These are phyloP conservation scores for Achaetomium macrosporum DNA, from an alignment of 2,329 filamentous ascomycete species.

Conservation along the genomic window DNA sequence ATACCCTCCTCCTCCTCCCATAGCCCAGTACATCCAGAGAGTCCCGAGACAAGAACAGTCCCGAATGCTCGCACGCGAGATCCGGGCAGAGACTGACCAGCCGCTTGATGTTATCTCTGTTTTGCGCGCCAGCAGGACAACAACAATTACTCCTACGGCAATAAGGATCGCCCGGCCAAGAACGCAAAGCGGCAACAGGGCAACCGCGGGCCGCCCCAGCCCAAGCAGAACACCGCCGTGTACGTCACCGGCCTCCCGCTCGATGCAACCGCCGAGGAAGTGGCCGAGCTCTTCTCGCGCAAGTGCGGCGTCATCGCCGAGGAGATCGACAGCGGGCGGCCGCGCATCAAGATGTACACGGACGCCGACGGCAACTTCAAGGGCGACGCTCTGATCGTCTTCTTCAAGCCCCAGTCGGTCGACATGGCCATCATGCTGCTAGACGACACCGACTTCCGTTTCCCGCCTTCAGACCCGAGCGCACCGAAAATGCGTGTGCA, in stretches of 20 bases:
- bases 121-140: slow-evolving; percentile 27
- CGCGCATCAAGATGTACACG: slow-evolving; percentile 88
- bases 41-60: slow-evolving; percentile 12
- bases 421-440: slow-evolving; percentile 73
- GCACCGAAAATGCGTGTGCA: slow-evolving; percentile 71
- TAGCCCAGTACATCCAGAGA: slow-evolving; percentile 11
- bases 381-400: slow-evolving; percentile 87
- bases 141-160: slow-evolving; percentile 32
- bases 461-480: slow-evolving; percentile 44
- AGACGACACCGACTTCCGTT: slow-evolving; percentile 76
- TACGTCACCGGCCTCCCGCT: slow-evolving; percentile 84
- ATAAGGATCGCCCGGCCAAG: slow-evolving; percentile 32
- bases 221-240: slow-evolving; percentile 75
- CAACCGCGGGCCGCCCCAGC: slow-evolving; percentile 38
- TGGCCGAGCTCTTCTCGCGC: slow-evolving; percentile 73
- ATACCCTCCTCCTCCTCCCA: slow-evolving; percentile 14
- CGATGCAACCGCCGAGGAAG: slow-evolving; percentile 73
- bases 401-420: slow-evolving; percentile 93
- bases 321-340: slow-evolving; percentile 80
- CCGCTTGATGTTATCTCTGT: slow-evolving; percentile 21
- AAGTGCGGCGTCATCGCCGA: slow-evolving; percentile 91
- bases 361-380: slow-evolving; percentile 81
- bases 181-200: slow-evolving; percentile 34
- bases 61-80: slow-evolving; percentile 14
- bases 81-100: slow-evolving; percentile 24